Conservation (phyloP, 1,284 basidiomycete genomes). For the Grifola frondosa region DNA sequence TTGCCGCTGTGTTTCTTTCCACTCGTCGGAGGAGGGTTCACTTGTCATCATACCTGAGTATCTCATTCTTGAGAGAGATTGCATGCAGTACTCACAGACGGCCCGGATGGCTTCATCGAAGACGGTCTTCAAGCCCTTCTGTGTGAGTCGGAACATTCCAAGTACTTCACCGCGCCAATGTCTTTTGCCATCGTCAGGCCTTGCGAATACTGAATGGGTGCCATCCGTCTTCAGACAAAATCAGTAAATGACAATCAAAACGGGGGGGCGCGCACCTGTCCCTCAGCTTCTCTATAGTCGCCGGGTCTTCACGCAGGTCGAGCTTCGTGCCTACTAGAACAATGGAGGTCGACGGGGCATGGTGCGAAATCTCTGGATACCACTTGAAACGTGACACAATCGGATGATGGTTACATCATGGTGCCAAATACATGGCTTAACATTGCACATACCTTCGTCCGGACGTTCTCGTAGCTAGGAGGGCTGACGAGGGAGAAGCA, state of each 20-base stretch:
- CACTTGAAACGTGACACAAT: constrained; percentile 55
- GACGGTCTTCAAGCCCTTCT: constrained; percentile 96
- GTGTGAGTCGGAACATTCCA: constrained; percentile 97
- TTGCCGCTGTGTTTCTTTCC: constrained; percentile 44
- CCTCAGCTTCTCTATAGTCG: constrained; percentile 88
- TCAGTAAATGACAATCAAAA: constrained; percentile 4
- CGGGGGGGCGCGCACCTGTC: constrained; percentile 63
- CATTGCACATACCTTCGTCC: constrained; percentile 76
- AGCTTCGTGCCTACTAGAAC: constrained; percentile 98
- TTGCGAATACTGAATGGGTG: constrained; percentile 90
- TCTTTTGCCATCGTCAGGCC: constrained; percentile 91
- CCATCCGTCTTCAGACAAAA: constrained; percentile 70
- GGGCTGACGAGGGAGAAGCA: constrained; percentile 98
- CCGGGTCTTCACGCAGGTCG: constrained; percentile 93
- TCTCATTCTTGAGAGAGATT: constrained; percentile 8
- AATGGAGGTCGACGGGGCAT: constrained; percentile 92
- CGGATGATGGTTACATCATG: constrained; percentile 13
- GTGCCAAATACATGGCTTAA: constrained; percentile 5
- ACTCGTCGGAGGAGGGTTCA: constrained; percentile 71
- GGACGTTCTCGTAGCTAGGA: constrained; percentile 97
- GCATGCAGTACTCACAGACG: constrained; percentile 64
- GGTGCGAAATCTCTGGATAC: constrained; percentile 96
- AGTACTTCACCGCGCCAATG: constrained; percentile 93
- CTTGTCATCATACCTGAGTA: constrained; percentile 39
- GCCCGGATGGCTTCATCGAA: constrained; percentile 96